Conservation (phyloP, 768 basidiomycete genomes). For the Pulveroboletus frians region DNA sequence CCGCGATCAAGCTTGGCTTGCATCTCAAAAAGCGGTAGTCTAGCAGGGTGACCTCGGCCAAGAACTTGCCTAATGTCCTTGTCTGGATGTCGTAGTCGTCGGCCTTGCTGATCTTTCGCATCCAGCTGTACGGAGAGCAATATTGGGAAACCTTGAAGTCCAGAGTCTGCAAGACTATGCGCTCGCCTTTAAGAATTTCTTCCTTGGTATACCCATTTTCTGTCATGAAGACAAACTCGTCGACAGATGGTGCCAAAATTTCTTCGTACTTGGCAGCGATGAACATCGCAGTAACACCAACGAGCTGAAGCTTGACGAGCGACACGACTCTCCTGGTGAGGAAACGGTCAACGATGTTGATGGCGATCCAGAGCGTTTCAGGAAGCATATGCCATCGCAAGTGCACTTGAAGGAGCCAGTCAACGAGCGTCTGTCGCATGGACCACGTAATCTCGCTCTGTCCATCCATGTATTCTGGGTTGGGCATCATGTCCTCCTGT, state of each 20-base stretch:
- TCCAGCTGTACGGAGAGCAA: slow-evolving; percentile 99
- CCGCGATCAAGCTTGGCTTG: slow-evolving; percentile 91
- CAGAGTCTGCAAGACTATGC: slow-evolving; percentile 90
- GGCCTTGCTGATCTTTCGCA: slow-evolving; percentile 96
- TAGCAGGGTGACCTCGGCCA: slow-evolving; percentile 92
- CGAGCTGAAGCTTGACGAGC: slow-evolving; percentile 87
- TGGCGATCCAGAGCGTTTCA: slow-evolving; percentile 97
- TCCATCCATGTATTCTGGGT: slow-evolving; percentile 86
- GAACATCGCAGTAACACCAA: slow-evolving; percentile 98
- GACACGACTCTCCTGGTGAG: slow-evolving; percentile 84
- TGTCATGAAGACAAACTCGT: slow-evolving; percentile 99
- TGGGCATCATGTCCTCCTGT: slow-evolving; percentile 85
- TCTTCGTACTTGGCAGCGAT: slow-evolving; percentile 99
- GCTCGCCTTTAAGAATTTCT: slow-evolving; percentile 97
- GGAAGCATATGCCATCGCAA: slow-evolving; percentile 98
- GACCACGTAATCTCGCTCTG: slow-evolving; percentile 90
- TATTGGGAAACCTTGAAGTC: slow-evolving; percentile 96
- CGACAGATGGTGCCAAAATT: slow-evolving; percentile 92
- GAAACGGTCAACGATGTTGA: slow-evolving; percentile 95
- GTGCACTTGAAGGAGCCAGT: slow-evolving; percentile 98
- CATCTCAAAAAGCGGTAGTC: slow-evolving; percentile 90
- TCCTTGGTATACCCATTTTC: slow-evolving; percentile 91
- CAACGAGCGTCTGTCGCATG: slow-evolving; percentile 95
- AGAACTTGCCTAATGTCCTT: slow-evolving; percentile 92
- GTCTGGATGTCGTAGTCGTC: slow-evolving; percentile 99